Evolutionary conservation across 1,284 basidiomycete species (phyloP), one percentile per base, ranked within the genome.

Genomic region (Athelia psychrophila): DNA sequence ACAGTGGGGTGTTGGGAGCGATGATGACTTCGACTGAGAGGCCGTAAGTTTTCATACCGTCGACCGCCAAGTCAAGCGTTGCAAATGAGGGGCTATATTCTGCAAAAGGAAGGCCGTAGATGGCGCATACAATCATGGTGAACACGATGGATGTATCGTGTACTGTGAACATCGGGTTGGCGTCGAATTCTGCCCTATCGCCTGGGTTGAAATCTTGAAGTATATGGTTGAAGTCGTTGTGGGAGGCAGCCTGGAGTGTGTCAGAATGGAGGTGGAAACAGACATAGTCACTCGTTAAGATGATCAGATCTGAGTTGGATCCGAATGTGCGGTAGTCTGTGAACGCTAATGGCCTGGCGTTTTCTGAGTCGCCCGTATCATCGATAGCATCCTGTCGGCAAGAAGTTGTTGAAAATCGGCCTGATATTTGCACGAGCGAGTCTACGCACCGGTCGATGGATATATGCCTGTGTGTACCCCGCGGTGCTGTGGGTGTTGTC

Each of bases 261-360:
- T 54, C 36, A 9, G 52, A 52, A 51, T 68, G 64, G n/a, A 62
- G 60, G 46, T 60, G 60, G 56, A 68, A 77, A 60, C 74, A 76
- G 40, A 77, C 74, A 6, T 68, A 66, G 52, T 77, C 75, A 22
- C 38, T 42, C 8, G 38, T n/a, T 22, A 42, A 18, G 8, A 42
- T n/a, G 20, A 42, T 42, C n/a, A 42, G 6, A 42, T 42, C 38
- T 42, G 38, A 42, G 38, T 18, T 22, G 5, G 38, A n/a, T 42
- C 38, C 38, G n/a, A 42, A 42, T 9, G 20, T 42, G 20, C 20
- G n/a, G 38, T n/a, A n/a, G 38, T 22, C 38, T 6, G 38, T 30
- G 38, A 42, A 42, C 6, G 38, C 6, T 18, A n/a, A 22, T 8
- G 8, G 8, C 5, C 38, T n/a, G 20, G 6, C n/a, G 20, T 6